Base-by-base conservation (phyloP, 2,329 filamentous ascomycete species). In the Macroventuria anomochaeta region DNA sequence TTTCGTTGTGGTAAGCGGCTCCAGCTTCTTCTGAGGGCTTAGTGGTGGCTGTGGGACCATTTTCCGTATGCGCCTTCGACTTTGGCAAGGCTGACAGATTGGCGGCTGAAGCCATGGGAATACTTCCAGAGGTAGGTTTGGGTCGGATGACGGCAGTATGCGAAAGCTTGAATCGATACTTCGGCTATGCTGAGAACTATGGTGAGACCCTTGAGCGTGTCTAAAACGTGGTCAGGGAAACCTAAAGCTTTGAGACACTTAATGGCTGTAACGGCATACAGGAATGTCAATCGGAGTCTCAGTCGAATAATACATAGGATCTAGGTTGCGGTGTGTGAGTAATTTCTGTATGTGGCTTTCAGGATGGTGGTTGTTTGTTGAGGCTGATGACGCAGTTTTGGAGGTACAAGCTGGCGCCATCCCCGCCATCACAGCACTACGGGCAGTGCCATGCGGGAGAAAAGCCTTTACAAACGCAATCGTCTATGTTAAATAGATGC, bases 81-180 rank as follows among this genome's bases (percentile, higher is more conserved):
- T 62, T 73, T 28, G 71, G 71, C 26, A 73, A 53, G 42, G 32
- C 63, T 61, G 58, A 55, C 36, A 65, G 58, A 44, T 62, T 55
- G 59, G 70, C 63, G 64, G 64, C 64, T 68, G 68, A 64, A 47
- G 66, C 57, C 66, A 72, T 72, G n/a, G 15, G 5, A 17, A 40
- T 29, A n/a, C n/a, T n/a, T n/a, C n/a, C n/a, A n/a, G n/a, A n/a
- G n/a, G n/a, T n/a, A 17, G 15, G 4, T 29, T 12, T 31, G 33
- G 17, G 5, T 15, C 39, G 28, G 33, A 38, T 42, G 32, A 48
- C 32, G 46, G 57, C 26, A 52, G 43, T 52, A 38, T 46, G 42
- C 57, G 59, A 36, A 46, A 36, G 51, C 46, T 49, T 49, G 39
- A 34, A 44, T 23, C 34, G 39, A 38, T 18, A 15, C 23, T 29